These are phyloP conservation scores for Pichia californica DNA, from an alignment of 805 yeast genomes.

Conservation along the genomic window DNA sequence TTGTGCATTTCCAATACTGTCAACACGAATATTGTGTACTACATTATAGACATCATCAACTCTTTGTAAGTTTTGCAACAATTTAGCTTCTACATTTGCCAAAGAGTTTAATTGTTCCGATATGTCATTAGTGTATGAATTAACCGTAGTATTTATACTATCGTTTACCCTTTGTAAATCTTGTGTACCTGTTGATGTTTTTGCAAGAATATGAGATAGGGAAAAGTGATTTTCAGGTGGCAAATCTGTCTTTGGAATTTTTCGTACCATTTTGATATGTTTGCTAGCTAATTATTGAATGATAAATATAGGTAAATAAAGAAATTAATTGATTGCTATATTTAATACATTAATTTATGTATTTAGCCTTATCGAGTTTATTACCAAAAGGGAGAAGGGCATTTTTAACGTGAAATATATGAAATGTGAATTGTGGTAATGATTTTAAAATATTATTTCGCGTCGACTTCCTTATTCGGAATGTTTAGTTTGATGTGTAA, in stretches of 20 bases:
- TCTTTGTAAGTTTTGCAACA: constrained; percentile 16
- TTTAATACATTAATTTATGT: too few species aligned
- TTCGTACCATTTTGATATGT: neutral
- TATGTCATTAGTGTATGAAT: constrained; percentile 24
- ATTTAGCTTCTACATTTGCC: constrained; percentile 20
- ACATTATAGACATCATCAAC: constrained; percentile 11
- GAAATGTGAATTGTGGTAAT: too few species aligned
- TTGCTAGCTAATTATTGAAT: too few species aligned
- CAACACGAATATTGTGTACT: constrained; percentile 7
- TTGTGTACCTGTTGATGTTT: neutral
- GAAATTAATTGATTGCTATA: too few species aligned
- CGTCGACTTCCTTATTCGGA: too few species aligned
- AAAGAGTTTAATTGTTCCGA: constrained; percentile 23
- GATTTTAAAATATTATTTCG: too few species aligned
- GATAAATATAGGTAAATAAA: too few species aligned
- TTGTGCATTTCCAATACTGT: constrained; percentile 2
- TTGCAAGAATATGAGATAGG: constrained; percentile 8
- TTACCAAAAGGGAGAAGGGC: too few species aligned
- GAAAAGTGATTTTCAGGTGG: constrained; percentile 7
- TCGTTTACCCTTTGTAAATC: constrained; percentile 16
- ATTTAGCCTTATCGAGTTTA: too few species aligned
- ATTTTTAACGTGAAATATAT: too few species aligned
- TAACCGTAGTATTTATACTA: constrained; percentile 18
- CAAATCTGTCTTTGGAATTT: neutral
- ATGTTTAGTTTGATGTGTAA: too few species aligned